Evolutionary conservation across 176 grass and related monocot species (phyloP).

Genomic region (Musa itinerans): DNA sequence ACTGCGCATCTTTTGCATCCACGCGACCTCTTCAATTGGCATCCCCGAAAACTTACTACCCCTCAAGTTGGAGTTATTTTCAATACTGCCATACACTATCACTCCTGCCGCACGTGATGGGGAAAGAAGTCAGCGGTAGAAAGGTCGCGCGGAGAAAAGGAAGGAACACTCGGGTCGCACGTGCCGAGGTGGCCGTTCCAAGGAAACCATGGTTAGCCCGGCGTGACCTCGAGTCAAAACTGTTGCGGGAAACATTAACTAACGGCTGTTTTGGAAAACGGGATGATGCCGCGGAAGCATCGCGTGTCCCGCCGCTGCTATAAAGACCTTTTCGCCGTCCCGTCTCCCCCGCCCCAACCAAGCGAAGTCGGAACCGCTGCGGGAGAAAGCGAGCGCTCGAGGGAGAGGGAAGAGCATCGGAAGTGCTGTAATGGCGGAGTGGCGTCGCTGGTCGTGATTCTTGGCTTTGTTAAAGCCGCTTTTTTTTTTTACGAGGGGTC

Average conservation of each 20-base stretch:
- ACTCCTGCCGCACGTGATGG: too few species aligned
- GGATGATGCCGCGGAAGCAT: background rate
- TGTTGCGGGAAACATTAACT: background rate
- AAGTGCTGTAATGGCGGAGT: conserved; percentile 5
- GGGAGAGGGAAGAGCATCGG: background rate
- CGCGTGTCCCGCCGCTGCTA: background rate
- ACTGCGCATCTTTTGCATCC: too few species aligned
- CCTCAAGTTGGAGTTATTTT: background rate
- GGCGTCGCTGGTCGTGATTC: background rate
- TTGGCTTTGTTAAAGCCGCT: background rate
- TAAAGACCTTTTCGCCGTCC: background rate
- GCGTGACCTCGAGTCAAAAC: background rate
- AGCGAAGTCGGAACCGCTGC: too few species aligned
- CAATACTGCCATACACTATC: background rate
- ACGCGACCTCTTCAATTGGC: too few species aligned
- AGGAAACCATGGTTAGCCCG: background rate
- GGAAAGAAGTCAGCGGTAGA: too few species aligned
- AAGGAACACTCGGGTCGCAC: too few species aligned
- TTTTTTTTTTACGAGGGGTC: background rate
- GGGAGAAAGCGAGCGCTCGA: too few species aligned
- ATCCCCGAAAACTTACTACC: too few species aligned
- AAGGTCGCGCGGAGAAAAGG: too few species aligned
- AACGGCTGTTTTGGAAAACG: background rate
- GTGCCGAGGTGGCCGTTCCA: too few species aligned
- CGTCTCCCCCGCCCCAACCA: background rate